Evolutionary conservation across 139 green algal species (phyloP).

Genomic region (Yamagishiella unicocca): DNA sequence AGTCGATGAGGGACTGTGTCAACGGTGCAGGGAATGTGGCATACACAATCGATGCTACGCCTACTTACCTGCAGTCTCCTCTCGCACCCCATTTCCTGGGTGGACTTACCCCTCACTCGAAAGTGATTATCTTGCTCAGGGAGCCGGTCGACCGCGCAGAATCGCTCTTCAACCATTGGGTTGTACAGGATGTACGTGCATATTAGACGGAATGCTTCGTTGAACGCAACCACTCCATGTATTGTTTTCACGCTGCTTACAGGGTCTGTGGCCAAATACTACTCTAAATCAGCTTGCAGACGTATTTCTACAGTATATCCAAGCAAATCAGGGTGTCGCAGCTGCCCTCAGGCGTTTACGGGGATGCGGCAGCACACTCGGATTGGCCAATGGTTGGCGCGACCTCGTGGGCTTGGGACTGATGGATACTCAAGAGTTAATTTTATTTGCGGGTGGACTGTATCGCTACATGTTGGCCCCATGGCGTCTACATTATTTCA

Average conservation of each 20-base stretch:
- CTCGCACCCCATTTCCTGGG: background rate
- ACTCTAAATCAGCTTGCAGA: background rate
- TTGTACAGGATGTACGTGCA: background rate
- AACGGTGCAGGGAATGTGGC: background rate
- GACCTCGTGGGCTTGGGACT: background rate
- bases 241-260: too few relatives aligned
- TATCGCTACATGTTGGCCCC: background rate
- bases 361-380: background rate
- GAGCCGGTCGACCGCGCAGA: background rate
- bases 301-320: background rate
- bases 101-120: background rate
- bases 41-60: background rate
- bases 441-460: background rate
- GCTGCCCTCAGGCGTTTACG: background rate
- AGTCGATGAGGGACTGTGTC: background rate
- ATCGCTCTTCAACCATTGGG: background rate
- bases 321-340: background rate
- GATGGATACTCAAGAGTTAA: background rate
- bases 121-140: background rate
- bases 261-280: background rate
- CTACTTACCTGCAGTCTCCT: background rate
- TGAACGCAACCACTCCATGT: too few relatives aligned
- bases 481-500: background rate
- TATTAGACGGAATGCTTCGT: too few relatives aligned
- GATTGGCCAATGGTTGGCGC: background rate